Evolutionary conservation across 768 basidiomycete genomes (phyloP), one percentile per base, ranked within the genome.

Genomic region (Butyriboletus loyo): DNA sequence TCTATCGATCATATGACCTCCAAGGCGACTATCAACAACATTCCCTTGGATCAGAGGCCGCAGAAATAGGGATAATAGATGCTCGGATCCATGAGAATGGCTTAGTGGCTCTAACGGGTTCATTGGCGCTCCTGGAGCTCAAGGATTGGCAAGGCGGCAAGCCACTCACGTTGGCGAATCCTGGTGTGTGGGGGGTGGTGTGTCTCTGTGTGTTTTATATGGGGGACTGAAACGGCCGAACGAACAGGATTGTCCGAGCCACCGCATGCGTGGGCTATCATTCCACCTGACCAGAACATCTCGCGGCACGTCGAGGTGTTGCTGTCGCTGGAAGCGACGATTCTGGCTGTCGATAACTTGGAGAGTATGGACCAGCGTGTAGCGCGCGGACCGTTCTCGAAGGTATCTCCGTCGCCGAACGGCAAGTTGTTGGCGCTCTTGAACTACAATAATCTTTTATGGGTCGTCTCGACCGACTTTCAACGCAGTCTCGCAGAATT

Each of bases 381-480:
- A 9, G 85, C 86, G 8, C 82, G 89, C 30, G 96, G 95, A 0
- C 97, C 97, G 3, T 98, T 98, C 68, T 80, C 80, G 0, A 87
- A 88, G 60, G 79, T 98, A 46, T 81, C 88, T 0, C 88, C 92
- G 4, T 98, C 96, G 1, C 96, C 97, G 1, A 95, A 94, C 60
- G 96, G 96, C 34, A 93, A 95, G 61, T 86, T 92, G 41, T 77
- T 98, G 15, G 93, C 93, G 0, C 73, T 98, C 3, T 72, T 96
- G 34, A 92, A 89, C 2, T 82, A 77, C 49, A 74, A 77, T 11
- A 86, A 86, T 7, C 73, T 81, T 5, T 80, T 98, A 27, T 92
- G 90, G 88, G 95, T 98, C 32, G 91, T 98, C n/a, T 96, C 95
- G 13, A 81, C 86, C 13, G 92, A 98, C 68, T 98, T 98, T 65